phyloP scores from a whole-genome alignment of 108 stramenopile species.

The Cyclostephanos tholiformis region DNA sequence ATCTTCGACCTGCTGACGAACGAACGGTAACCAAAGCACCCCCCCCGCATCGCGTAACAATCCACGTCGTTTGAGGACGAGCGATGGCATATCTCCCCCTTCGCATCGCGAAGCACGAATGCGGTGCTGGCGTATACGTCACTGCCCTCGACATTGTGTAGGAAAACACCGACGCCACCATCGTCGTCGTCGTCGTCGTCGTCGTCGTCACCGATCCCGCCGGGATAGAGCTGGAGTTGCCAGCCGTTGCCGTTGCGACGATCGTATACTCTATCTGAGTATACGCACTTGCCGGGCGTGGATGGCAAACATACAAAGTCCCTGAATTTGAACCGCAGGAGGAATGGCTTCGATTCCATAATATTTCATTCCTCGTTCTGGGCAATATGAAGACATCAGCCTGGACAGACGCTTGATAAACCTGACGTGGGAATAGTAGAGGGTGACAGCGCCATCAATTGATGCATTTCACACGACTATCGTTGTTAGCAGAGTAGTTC shows the following conservation, averaged over 20 bases:
- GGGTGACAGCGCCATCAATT: no score
- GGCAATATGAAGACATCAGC: no score
- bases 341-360: not conserved
- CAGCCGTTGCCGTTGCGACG: constrained; percentile 5
- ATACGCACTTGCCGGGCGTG: not conserved
- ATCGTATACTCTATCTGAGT: not conserved
- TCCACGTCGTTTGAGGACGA: not conserved
- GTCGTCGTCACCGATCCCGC: not conserved
- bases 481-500: no score
- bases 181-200: not conserved
- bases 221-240: constrained; percentile 10
- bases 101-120: not conserved
- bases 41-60: not conserved
- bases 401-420: no score
- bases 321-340: constrained; percentile 3
- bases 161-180: not conserved
- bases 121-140: not conserved
- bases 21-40: not conserved
- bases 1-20: not conserved
- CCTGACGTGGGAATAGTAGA: no score
- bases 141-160: not conserved
- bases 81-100: not conserved
- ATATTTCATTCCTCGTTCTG: no score
- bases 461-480: no score
- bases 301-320: constrained; percentile 2